Conservation (phyloP, 2,329 filamentous ascomycete species). For the Aspergillus sp. region DNA sequence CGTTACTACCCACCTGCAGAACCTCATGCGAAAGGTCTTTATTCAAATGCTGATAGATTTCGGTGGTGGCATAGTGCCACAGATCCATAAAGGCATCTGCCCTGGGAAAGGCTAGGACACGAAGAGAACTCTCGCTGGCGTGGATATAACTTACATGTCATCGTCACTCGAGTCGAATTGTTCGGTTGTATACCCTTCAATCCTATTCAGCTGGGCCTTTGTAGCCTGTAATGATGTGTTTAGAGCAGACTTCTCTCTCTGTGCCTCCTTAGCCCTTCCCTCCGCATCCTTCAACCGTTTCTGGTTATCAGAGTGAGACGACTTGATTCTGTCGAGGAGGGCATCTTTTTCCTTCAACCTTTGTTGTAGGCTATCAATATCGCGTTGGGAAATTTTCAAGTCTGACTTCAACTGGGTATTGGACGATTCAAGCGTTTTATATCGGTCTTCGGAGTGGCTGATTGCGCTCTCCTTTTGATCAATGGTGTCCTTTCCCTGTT, state of each 20-base stretch:
- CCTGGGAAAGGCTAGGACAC: not conserved
- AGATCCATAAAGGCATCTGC: conserved; percentile 3
- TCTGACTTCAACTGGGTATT: not conserved
- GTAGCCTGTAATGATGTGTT: not conserved
- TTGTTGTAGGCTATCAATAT: conserved; percentile 2
- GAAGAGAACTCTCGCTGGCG: not conserved
- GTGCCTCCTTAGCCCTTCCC: not conserved
- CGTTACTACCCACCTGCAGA: conserved; percentile 2
- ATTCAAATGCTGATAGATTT: not conserved
- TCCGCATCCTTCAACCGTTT: not conserved
- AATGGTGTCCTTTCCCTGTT: conserved; percentile 1
- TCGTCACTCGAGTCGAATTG: not conserved
- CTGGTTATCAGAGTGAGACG: not conserved
- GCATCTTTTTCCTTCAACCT: not conserved
- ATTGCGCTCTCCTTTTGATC: not conserved
- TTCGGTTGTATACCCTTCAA: not conserved
- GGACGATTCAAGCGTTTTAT: not conserved
- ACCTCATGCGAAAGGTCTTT: not conserved
- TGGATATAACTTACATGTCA: not conserved
- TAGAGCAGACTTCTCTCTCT: not conserved
- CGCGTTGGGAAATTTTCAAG: not conserved
- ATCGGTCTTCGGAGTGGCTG: not conserved
- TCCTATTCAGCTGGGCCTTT: not conserved
- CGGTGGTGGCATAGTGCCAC: conserved; percentile 7
- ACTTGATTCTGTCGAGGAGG: not conserved